Evolutionary conservation across 2,329 filamentous ascomycete genomes (phyloP), one percentile per base, ranked within the genome.

Genomic region (Claviceps maximensis): DNA sequence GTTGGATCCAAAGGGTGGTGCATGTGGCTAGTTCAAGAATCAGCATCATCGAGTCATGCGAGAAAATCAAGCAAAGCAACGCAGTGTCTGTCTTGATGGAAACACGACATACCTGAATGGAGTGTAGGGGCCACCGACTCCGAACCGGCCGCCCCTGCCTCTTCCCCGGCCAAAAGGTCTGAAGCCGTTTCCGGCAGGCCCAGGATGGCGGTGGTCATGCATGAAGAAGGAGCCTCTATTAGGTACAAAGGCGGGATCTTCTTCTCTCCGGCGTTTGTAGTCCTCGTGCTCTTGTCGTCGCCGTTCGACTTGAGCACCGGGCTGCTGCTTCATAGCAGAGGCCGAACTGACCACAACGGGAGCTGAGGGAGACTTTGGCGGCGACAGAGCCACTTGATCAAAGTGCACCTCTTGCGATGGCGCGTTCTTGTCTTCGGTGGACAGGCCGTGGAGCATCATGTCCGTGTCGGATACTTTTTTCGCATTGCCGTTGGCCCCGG

Each of bases 141-240:
- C 80, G 69, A 81, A 80, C 55, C 81, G 73, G 49, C 77, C 73
- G 54, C 78, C 77, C 62, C 79, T 71, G 49, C 82, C 87, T 68
- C 80, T 74, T 58, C 81, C 83, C 68, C 84, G 77, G 33, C 79
- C 79, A 66, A 84, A 86, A 13, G 83, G 80, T 54, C 86, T 77
- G 68, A 91, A 89, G 51, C 86, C 86, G 68, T 90, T 91, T 51
- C 83, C 79, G 58, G 83, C 81, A 46, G 84, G 79, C n/a, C 85
- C 85, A 53, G 86, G 80, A 60, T 88, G 84, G 57, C 89, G 81
- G 63, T 93, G 88, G 66, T 97, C 93, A 68, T 97, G 91, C 81
- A 97, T 89, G 73, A 96, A 97, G 74, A 97, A 97, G 57, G 87
- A 85, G 55, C 93, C 93, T 59, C 91, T 78, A 63, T 94, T 96